Conservation (phyloP, 2,329 filamentous ascomycete species). For the Emericellopsis atlantica region DNA sequence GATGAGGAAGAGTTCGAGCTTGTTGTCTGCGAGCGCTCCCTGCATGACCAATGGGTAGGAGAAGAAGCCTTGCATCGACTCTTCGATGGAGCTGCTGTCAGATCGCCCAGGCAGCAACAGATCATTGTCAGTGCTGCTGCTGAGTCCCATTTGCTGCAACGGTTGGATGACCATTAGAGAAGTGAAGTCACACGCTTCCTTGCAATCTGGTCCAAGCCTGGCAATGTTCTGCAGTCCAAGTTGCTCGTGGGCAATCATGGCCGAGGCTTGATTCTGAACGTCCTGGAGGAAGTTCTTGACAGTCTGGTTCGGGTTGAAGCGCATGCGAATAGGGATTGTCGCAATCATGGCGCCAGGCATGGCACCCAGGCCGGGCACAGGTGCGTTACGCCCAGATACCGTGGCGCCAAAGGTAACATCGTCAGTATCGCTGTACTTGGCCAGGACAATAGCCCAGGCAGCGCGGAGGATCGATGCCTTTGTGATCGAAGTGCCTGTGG, state of each 20-base stretch:
- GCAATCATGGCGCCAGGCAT: conserved; percentile 6
- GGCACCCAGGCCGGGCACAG: conserved; percentile 2
- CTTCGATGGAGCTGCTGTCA: neutral
- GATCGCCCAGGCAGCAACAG: neutral
- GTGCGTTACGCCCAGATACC: conserved; percentile 10
- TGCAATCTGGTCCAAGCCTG: conserved; percentile 3
- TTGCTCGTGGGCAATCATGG: conserved; percentile 9
- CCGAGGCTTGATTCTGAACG: conserved; percentile 5
- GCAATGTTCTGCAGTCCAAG: conserved; percentile 7
- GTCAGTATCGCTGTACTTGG: conserved; percentile 6
- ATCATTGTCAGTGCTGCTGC: conserved; percentile 7
- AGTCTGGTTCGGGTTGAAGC: conserved; percentile 1
- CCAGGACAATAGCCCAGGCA: conserved; percentile 3
- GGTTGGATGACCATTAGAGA: conserved; percentile 2
- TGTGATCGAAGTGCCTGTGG: conserved; percentile 2
- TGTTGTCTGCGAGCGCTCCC: neutral
- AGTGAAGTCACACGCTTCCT: conserved; percentile 2
- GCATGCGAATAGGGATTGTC: conserved; percentile 5
- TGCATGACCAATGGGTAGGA: conserved; percentile 4
- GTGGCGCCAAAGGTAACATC: conserved; percentile 12
- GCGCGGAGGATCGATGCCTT: conserved; percentile 1
- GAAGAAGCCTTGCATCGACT: conserved; percentile 4
- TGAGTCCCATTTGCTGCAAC: conserved; percentile 1
- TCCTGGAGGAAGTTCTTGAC: conserved; percentile 2
- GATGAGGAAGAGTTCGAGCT: neutral